Conservation (phyloP, 352 stramenopile species). For the Phytophthora tubulina region DNA sequence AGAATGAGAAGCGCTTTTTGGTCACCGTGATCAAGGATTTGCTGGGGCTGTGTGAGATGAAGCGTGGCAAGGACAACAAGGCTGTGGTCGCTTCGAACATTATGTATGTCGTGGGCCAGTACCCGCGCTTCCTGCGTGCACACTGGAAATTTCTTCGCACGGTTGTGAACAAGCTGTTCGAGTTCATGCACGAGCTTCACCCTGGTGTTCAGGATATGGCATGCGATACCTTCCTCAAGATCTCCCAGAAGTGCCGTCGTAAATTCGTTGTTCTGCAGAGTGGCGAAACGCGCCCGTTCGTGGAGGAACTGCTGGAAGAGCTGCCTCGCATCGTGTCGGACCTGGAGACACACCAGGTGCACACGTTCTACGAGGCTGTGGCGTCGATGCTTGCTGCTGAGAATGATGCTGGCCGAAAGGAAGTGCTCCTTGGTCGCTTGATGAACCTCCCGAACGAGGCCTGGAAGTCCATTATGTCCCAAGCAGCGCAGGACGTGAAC, state of each 20-base stretch:
- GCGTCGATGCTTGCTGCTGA: constrained; percentile 90
- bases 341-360: constrained; percentile 98
- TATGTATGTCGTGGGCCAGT: constrained; percentile 99
- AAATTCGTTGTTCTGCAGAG: constrained; percentile 98
- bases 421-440: constrained; percentile 92
- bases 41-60: constrained; percentile 97
- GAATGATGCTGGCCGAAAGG: constrained; percentile 84
- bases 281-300: constrained; percentile 95
- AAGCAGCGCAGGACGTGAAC: constrained; percentile 78
- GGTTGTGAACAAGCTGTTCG: constrained; percentile 99
- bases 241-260: constrained; percentile 97
- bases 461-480: constrained; percentile 89
- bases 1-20: constrained; percentile 99
- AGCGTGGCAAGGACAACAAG: constrained; percentile 99
- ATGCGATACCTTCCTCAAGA: constrained; percentile 99
- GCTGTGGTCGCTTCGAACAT: constrained; percentile 99
- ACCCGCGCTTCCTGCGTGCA: constrained; percentile 98
- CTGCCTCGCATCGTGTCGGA: constrained; percentile 97
- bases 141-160: constrained; percentile 99
- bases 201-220: constrained; percentile 99
- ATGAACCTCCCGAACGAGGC: constrained; percentile 97
- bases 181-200: constrained; percentile 99
- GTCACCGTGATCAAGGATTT: constrained; percentile 99
- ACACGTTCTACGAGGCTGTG: constrained; percentile 99
- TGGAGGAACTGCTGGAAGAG: constrained; percentile 96